These are phyloP conservation scores for Annulohypoxylon moriforme DNA, from an alignment of 495 filamentous ascomycete genomes.

Conservation along the genomic window DNA sequence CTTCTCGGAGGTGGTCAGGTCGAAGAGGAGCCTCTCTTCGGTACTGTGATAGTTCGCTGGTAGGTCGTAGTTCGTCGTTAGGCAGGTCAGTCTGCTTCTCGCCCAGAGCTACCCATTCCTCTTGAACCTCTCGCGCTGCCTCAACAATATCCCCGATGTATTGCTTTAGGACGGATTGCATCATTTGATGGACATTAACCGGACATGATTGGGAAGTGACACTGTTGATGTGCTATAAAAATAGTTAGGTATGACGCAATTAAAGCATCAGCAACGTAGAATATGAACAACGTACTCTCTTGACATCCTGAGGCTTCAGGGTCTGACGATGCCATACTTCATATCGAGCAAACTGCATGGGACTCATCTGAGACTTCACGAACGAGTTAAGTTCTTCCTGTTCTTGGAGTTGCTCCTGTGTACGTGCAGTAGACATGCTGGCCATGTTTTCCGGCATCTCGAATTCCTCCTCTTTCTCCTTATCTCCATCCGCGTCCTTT, in stretches of 20 bases:
- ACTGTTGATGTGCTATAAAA: constrained; percentile 77
- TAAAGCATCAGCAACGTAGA: neutral
- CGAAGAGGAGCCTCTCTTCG: constrained; percentile 74
- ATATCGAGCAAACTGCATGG: constrained; percentile 76
- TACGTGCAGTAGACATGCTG: constrained; percentile 60
- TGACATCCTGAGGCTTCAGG: constrained; percentile 62
- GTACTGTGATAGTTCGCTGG: constrained; percentile 48
- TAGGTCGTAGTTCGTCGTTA: constrained; percentile 44
- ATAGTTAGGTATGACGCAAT: constrained; percentile 40
- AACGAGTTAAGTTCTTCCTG: constrained; percentile 70
- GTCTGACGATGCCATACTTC: constrained; percentile 78
- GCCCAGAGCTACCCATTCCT: constrained; percentile 74
- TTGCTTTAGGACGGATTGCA: constrained; percentile 84
- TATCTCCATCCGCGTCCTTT: constrained; percentile 64
- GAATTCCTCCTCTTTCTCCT: constrained; percentile 73
- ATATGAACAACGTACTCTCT: constrained; percentile 56
- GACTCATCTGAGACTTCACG: constrained; percentile 74
- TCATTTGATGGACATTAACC: constrained; percentile 77
- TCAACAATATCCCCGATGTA: constrained; percentile 88
- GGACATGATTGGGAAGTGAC: constrained; percentile 90
- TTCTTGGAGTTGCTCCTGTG: constrained; percentile 74
- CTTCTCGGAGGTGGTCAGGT: constrained; percentile 85
- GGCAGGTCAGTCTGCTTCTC: constrained; percentile 61
- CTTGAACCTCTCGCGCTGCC: constrained; percentile 79
- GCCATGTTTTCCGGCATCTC: constrained; percentile 72